phyloP scores from a whole-genome alignment of 2,329 filamentous ascomycete species.

The Colletotrichum theobromicola region DNA sequence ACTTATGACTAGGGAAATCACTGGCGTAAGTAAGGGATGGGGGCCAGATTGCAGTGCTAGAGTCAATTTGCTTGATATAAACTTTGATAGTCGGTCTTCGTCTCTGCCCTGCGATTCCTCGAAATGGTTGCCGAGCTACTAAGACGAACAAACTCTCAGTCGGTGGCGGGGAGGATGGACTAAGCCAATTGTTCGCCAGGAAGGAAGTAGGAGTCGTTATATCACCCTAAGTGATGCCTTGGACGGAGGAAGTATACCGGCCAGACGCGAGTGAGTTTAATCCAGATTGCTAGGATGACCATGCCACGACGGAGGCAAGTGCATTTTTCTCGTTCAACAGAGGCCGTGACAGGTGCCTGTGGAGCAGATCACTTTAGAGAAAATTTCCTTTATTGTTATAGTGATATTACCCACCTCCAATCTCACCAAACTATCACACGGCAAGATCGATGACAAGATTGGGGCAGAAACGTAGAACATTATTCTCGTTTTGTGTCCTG shows the following conservation, averaged over 20 bases:
- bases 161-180: not conserved
- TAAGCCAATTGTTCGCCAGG: fast-evolving
- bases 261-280: not conserved
- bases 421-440: not conserved
- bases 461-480: not conserved
- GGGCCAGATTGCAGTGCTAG: too few relatives aligned
- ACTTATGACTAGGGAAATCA: not conserved
- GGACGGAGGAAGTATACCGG: not conserved
- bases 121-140: not conserved
- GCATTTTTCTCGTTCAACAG: not conserved
- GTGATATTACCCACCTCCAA: not conserved
- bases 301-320: not conserved
- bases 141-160: not conserved
- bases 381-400: not conserved
- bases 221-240: not conserved
- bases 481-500: not conserved
- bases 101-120: not conserved
- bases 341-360: not conserved
- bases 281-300: not conserved
- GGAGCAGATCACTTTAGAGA: not conserved
- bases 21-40: not conserved
- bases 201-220: not conserved
- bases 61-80: not conserved
- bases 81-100: not conserved
- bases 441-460: not conserved